Evolutionary conservation across 257 asterid genomes (phyloP), one percentile per base, ranked within the genome.

Genomic region (Solanum neorickii): DNA sequence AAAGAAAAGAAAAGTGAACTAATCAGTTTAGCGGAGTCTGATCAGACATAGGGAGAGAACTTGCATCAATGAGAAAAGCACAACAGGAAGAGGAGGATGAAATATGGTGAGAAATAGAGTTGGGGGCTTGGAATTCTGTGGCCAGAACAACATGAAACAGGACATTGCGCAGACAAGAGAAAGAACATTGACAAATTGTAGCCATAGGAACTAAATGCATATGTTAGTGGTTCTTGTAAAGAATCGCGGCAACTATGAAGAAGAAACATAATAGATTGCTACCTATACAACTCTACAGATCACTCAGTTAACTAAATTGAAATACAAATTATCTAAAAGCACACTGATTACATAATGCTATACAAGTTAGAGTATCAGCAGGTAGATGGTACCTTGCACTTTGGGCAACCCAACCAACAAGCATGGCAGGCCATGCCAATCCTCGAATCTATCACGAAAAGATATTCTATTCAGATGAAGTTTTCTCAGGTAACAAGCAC

Each of bases 341-440:
- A 49, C 29, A 49, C 7, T 6, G 69, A 82, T 75, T 76, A 42
- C 83, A 42, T 23, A 41, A 76, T 76, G 83, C 35, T n/a, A 41
- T 47, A 82, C 39, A 80, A 29, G 49, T 49, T 82, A 82, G 42
- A 47, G 69, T 82, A 82, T 82, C n/a, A 39, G 18, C 31, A 49
- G 69, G 42, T 6, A 82, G 85, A 82, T 82, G 85, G 85, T 82
- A 82, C 98, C 99, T 97, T 90, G 98, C 99, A 88, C 99, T 97
- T 91, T 97, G 98, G 89, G 98, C 98, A 89, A 97, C 98, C 98
- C 98, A 97, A 91, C 99, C 99, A 90, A 95, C 89, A 86, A 97
- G 93, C 90, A 93, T 88, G 83, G 98, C 97, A n/a, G 98, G 99
- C 99, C 99, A 97, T 85, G 98, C 98, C 88, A 94, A 92, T 85